Conservation (phyloP, 352 stramenopile genomes). For the Elongisporangium senticosum region DNA sequence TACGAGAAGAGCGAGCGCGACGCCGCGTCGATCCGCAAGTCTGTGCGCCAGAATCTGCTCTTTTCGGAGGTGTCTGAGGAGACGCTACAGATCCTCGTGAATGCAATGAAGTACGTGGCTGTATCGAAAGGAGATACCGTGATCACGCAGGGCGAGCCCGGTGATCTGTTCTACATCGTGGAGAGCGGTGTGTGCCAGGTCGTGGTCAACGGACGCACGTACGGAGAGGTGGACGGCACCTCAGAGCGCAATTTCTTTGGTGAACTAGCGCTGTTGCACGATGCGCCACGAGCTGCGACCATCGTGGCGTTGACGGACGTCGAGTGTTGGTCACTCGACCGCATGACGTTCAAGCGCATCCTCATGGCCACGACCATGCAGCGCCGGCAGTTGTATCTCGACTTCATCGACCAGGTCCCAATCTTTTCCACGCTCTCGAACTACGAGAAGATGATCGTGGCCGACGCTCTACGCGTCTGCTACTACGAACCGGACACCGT, state of each 20-base stretch:
- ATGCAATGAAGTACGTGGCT: slow-evolving; percentile 65
- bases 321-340: slow-evolving; percentile 87
- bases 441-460: slow-evolving; percentile 72
- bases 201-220: slow-evolving; percentile 48
- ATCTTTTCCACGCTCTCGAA: slow-evolving; percentile 72
- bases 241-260: slow-evolving; percentile 80
- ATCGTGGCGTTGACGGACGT: slow-evolving; percentile 56
- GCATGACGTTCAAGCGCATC: slow-evolving; percentile 63
- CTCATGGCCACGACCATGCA: slow-evolving; percentile 68
- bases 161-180: slow-evolving; percentile 91
- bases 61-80: slow-evolving; percentile 66
- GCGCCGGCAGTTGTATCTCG: slow-evolving; percentile 48
- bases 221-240: slow-evolving; percentile 52
- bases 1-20: slow-evolving; percentile 47
- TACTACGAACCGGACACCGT: slow-evolving; percentile 35
- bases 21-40: slow-evolving; percentile 43
- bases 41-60: slow-evolving; percentile 55
- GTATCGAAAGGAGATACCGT: slow-evolving; percentile 39
- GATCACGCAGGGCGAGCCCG: slow-evolving; percentile 70
- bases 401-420: slow-evolving; percentile 58
- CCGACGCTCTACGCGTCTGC: slow-evolving; percentile 53
- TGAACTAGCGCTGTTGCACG: slow-evolving; percentile 92
- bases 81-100: slow-evolving; percentile 54
- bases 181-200: slow-evolving; percentile 81
- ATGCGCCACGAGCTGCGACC: slow-evolving; percentile 85